phyloP scores from a whole-genome alignment of 2,329 filamentous ascomycete species.

The Colletotrichum paranaense region DNA sequence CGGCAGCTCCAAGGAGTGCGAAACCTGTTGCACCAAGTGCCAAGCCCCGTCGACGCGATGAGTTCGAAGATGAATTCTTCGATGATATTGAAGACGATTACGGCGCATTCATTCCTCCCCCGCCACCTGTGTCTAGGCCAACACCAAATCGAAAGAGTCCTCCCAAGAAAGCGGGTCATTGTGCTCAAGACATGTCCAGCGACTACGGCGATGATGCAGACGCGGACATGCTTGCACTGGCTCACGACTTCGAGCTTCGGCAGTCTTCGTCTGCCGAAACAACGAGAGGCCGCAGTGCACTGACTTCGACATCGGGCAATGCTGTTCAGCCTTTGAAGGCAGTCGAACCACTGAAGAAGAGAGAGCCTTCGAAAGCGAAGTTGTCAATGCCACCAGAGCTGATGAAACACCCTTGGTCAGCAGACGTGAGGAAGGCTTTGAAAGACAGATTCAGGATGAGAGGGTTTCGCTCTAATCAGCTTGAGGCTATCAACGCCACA shows the following conservation, averaged over 20 bases:
- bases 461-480: constrained; percentile 89
- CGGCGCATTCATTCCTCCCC: constrained; percentile 3
- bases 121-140: constrained; percentile 5
- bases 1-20: background rate
- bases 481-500: constrained; percentile 96
- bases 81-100: constrained; percentile 39
- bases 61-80: constrained; percentile 48
- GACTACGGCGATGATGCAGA: constrained; percentile 62
- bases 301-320: constrained; percentile 64
- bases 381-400: constrained; percentile 58
- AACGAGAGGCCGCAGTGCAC: constrained; percentile 47
- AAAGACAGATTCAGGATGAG: constrained; percentile 86
- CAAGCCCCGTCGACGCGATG: constrained; percentile 30
- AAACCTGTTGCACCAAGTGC: background rate
- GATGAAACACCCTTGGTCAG: constrained; percentile 83
- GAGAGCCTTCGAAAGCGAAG: constrained; percentile 43
- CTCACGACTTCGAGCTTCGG: constrained; percentile 60
- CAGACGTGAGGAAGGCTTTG: constrained; percentile 83
- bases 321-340: constrained; percentile 45
- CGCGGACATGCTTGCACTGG: constrained; percentile 63
- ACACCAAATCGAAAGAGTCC: constrained; percentile 18
- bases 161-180: constrained; percentile 31
- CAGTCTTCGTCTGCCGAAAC: constrained; percentile 46
- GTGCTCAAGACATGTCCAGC: constrained; percentile 50
- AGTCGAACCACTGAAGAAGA: constrained; percentile 47